Base-by-base conservation (phyloP, 2,329 filamentous ascomycete species). In the Xylariaceae sp. region DNA sequence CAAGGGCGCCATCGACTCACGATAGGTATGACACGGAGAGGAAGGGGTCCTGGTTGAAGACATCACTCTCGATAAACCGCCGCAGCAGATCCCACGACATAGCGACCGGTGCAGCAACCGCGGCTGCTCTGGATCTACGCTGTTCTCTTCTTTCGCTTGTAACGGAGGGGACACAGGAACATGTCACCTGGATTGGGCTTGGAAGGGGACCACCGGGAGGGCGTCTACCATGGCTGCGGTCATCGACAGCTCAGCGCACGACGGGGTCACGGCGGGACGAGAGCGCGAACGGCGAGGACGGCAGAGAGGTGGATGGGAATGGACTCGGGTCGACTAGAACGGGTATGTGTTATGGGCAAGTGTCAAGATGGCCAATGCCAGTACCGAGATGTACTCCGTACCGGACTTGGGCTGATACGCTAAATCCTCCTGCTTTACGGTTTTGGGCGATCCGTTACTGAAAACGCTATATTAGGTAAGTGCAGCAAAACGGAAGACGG, bases 21-120 rank as follows among this genome's bases (percentile, higher is more conserved):
- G 89, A 90, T 72, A 94, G 85, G 77, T 94, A 94, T 66, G 89
- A 90, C 73, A 94, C 90, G 63, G 89, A 88, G 75, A 94, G 86
- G 75, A 92, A 93, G 65, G 90, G 89, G 77, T 93, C 88, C 78
- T 89, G 88, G 80, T 92, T 93, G 82, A 94, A 94, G 80, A 94
- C 89, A 81, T 94, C 90, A 80, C 88, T 92, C 83, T 93, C 89
- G 80, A 94, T 86, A 84, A 93, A 92, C 77, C 90, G 86, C 81
- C 90, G 88, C 74, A 94, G 83, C 79, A 94, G 82, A 80, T 92
- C 88, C 89, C 89, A 93, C 80, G 86, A 88, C 86, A 87, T 88
- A 79, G 75, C 74, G 70, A 74, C 68, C 66, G 63, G 53, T 60
- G 61, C 66, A 53, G 51, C 56, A 54, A 39, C n/a, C 35, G 49